These are phyloP conservation scores for Fraxinus angustifolia DNA, from an alignment of 305 asterid species.

Conservation along the genomic window DNA sequence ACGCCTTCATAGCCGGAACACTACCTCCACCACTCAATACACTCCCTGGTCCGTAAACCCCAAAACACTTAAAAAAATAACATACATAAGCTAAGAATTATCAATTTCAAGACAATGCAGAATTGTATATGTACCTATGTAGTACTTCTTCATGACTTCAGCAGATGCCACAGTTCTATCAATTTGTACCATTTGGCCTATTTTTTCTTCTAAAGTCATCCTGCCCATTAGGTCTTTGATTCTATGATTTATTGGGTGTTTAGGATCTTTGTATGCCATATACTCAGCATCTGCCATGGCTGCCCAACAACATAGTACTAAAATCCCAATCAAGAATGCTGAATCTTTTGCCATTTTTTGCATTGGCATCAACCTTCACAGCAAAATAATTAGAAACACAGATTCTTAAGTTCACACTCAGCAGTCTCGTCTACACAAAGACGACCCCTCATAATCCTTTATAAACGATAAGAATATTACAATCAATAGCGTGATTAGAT, in stretches of 20 bases:
- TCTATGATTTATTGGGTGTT: constrained; percentile 34
- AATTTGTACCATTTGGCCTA: constrained; percentile 54
- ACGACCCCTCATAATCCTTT: too few species aligned
- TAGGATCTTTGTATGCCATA: constrained; percentile 35
- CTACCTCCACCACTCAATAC: constrained; percentile 53
- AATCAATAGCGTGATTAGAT: background rate
- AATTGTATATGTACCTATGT: constrained; percentile 25
- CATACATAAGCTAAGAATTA: background rate
- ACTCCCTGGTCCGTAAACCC: constrained; percentile 37
- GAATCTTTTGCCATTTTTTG: constrained; percentile 29
- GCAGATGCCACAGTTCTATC: constrained; percentile 37
- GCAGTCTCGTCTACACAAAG: too few species aligned
- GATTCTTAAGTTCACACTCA: constrained; percentile 21
- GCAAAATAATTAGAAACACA: background rate
- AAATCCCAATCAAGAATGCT: constrained; percentile 23
- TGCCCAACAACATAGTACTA: constrained; percentile 23
- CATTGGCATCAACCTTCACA: constrained; percentile 14
- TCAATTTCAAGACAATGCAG: background rate
- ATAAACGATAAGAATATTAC: too few species aligned
- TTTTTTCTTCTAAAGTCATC: constrained; percentile 47
- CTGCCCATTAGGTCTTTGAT: constrained; percentile 40
- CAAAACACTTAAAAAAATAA: background rate
- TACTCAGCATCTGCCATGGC: constrained; percentile 34
- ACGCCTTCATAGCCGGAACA: constrained; percentile 36
- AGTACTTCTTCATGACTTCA: constrained; percentile 37